Percentiles rank a stretch among this genome's conserved stretches.
Conservation (phyloP, 768 basidiomycete genomes). For the Lentinula boryana region DNA sequence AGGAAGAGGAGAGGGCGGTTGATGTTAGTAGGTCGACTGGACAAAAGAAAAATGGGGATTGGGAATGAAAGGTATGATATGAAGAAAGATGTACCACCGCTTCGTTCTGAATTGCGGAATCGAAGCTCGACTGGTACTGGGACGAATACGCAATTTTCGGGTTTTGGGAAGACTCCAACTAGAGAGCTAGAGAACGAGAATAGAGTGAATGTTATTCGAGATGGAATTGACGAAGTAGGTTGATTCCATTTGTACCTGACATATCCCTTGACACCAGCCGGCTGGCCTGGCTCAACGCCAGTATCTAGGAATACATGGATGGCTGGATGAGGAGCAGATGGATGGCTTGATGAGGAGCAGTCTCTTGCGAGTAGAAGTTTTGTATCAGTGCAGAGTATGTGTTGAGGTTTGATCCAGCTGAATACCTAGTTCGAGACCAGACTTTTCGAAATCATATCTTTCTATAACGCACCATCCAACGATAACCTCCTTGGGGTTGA, state of each 20-base stretch:
- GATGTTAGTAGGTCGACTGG: constrained; percentile 73
- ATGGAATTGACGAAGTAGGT: no score
- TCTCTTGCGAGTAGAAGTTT: constrained; percentile 95
- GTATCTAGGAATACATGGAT: constrained; percentile 91
- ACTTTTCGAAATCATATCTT: constrained; percentile 6
- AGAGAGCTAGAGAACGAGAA: constrained; percentile 54
- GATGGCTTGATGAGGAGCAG: constrained; percentile 80
- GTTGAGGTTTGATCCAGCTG: constrained; percentile 85
- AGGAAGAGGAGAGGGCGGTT: constrained; percentile 37
- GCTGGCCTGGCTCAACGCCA: constrained; percentile 54
- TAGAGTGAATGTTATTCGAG: no score
- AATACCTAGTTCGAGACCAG: constrained; percentile 55
- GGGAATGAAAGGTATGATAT: background rate
- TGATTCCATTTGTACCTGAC: constrained; percentile 53
- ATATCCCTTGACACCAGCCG: constrained; percentile 80
- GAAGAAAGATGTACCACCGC: constrained; percentile 58
- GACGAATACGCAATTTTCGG: constrained; percentile 92
- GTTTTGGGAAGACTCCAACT: constrained; percentile 81
- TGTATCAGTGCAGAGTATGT: constrained; percentile 96
- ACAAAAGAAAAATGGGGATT: constrained; percentile 20
- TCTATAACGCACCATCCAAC: constrained; percentile 83
- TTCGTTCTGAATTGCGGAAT: constrained; percentile 78
- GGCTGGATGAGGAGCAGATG: constrained; percentile 83
- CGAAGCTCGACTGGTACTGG: constrained; percentile 86
- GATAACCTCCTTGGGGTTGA: constrained; percentile 80